These are phyloP conservation scores for Starmerella khaoyaiensis DNA, from an alignment of 805 yeast genomes.

Conservation along the genomic window DNA sequence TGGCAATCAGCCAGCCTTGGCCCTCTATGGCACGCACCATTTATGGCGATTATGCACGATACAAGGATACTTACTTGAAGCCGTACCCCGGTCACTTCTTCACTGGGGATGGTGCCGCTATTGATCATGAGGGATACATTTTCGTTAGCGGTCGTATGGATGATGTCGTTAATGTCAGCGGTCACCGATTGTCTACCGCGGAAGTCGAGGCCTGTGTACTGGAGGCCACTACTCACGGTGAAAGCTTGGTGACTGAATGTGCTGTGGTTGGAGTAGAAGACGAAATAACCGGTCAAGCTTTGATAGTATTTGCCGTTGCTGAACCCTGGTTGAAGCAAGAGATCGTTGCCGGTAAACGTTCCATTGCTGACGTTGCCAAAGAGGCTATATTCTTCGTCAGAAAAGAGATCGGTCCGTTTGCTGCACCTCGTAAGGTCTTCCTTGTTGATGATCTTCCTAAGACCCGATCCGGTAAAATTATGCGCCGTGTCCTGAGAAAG, in stretches of 20 bases:
- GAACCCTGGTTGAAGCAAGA: constrained; percentile 47
- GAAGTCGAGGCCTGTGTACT: constrained; percentile 78
- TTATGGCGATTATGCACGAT: constrained; percentile 75
- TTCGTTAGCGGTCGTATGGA: constrained; percentile 99
- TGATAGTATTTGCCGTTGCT: constrained; percentile 67
- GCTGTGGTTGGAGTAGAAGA: constrained; percentile 96
- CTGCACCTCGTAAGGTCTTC: constrained; percentile 82
- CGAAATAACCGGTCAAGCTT: constrained; percentile 96
- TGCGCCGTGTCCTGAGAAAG: constrained; percentile 95
- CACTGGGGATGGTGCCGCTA: constrained; percentile 98
- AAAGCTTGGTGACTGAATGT: constrained; percentile 71
- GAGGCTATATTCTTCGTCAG: constrained; percentile 80
- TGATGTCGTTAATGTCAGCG: constrained; percentile 95
- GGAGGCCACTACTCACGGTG: constrained; percentile 43
- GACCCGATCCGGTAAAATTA: constrained; percentile 96
- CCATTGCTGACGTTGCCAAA: constrained; percentile 36
- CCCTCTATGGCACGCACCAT: constrained; percentile 98
- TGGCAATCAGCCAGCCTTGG: constrained; percentile 85
- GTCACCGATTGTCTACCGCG: constrained; percentile 96
- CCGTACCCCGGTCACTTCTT: constrained; percentile 91
- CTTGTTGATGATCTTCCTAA: constrained; percentile 89
- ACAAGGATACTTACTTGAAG: constrained; percentile 78
- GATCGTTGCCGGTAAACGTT: constrained; percentile 28
- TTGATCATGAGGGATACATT: constrained; percentile 90
- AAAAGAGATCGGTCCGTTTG: constrained; percentile 82